Base-by-base conservation (phyloP, 768 basidiomycete species). In the Termitomyces sp. region DNA sequence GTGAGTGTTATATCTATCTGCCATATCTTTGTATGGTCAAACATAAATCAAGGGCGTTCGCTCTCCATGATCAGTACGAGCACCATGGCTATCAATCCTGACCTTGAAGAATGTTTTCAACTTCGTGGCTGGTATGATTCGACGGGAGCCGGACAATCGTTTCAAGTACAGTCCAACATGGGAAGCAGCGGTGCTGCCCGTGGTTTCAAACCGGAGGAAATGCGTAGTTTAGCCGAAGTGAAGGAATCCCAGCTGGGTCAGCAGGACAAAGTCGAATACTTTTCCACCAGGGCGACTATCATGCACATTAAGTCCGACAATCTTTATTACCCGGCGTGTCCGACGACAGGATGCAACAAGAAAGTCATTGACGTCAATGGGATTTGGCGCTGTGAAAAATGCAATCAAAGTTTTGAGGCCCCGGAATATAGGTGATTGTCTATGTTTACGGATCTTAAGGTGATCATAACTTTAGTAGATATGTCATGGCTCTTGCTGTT, bases 371-470 rank as follows among this genome's bases (percentile, higher is more conserved):
- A 90, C 55, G 71, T 77, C 20, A 79, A 77, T n/a, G 79, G 76
- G 43, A 79, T 76, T n/a, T 98, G 93, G 93, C 75, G 83, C 46
- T 98, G 97, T 69, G 97, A 98, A 68, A 98, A 94, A 71, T 98
- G 96, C 68, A 83, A 90, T 52, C 83, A 79, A 68, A 80, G 71
- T 26, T 89, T 81, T 65, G 76, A 79, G 1, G 75, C 79, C 32
- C 94, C 96, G 3, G 84, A 91, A 62, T 80, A 94, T 68, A 80
- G 95, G 95, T 95, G 63, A 60, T 84, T 36, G 18, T 12, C 26
- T 20, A 18, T 8, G 3, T 41, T 20, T 48, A 10, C 18, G 4
- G 43, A 29, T 22, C 3, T 42, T 12, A 14, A 20, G 3, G 16
- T 9, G 14, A 36, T 37, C 27, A 14, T 46, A 10, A 46, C 26